phyloP scores from a whole-genome alignment of 352 stramenopile genomes.

The Pythium graminicola region DNA sequence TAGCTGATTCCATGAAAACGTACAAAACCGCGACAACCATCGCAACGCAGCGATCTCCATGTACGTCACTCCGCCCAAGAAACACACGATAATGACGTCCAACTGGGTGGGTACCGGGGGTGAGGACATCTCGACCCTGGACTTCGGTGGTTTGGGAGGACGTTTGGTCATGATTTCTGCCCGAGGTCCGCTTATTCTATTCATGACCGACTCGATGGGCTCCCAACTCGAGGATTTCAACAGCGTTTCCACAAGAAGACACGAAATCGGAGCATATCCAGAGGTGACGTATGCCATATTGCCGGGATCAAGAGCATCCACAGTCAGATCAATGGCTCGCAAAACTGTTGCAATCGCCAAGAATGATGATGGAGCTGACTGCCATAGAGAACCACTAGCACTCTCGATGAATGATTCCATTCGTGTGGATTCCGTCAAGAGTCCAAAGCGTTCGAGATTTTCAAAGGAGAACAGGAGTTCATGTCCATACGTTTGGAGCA shows the following conservation, averaged over 20 bases:
- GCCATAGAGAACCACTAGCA: not conserved
- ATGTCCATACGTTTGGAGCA: constrained; percentile 67
- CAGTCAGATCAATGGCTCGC: constrained; percentile 45
- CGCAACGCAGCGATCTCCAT: constrained; percentile 67
- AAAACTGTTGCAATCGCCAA: constrained; percentile 17
- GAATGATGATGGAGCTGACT: not conserved
- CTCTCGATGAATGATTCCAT: not conserved
- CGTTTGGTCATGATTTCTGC: constrained; percentile 38
- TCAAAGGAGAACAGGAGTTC: constrained; percentile 67
- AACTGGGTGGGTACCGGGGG: constrained; percentile 25
- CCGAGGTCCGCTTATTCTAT: constrained; percentile 40
- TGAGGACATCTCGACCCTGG: too few relatives aligned
- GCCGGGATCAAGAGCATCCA: constrained; percentile 46
- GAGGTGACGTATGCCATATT: constrained; percentile 64
- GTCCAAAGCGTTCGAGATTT: constrained; percentile 43
- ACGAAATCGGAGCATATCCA: constrained; percentile 64
- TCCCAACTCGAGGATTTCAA: constrained; percentile 44
- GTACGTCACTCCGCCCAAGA: constrained; percentile 66
- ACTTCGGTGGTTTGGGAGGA: not conserved
- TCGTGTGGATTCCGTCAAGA: constrained; percentile 33
- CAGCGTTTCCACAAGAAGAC: constrained; percentile 60
- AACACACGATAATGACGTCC: constrained; percentile 50
- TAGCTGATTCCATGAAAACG: constrained; percentile 5
- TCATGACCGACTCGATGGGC: constrained; percentile 42
- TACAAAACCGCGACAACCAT: constrained; percentile 66